Evolutionary conservation across 345 rosid species (phyloP).

Genomic region (Brassica napus): DNA sequence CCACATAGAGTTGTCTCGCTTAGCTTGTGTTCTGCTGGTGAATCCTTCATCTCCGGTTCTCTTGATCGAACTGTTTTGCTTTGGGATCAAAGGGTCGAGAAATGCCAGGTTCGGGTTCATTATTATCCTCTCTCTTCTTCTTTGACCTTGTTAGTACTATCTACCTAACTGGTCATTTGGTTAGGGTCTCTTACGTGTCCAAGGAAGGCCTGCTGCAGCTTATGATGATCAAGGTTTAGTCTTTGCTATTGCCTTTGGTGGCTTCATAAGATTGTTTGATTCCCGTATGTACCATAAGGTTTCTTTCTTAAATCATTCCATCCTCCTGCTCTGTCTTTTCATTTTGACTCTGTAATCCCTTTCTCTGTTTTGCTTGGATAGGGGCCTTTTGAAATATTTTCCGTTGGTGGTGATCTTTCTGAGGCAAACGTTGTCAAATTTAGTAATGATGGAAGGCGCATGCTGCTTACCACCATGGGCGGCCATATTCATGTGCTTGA

Average conservation of each 20-base stretch:
- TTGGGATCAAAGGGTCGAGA: slow-evolving; percentile 97
- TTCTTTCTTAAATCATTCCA: slow-evolving; percentile 17
- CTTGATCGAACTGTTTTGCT: slow-evolving; percentile 95
- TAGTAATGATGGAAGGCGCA: slow-evolving; percentile 88
- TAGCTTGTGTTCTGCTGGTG: slow-evolving; percentile 83
- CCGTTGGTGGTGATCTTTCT: slow-evolving; percentile 84
- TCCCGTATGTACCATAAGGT: slow-evolving; percentile 94
- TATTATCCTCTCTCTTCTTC: background rate
- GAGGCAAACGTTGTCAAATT: slow-evolving; percentile 88
- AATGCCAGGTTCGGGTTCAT: slow-evolving; percentile 96
- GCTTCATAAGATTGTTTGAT: slow-evolving; percentile 90
- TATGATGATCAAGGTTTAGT: slow-evolving; percentile 96
- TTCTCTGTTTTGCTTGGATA: slow-evolving; percentile 24
- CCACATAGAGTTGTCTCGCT: slow-evolving; percentile 81
- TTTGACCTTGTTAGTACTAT: no score
- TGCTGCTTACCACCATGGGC: slow-evolving; percentile 89
- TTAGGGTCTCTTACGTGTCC: slow-evolving; percentile 72
- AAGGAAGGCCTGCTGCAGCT: slow-evolving; percentile 94
- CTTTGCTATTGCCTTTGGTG: slow-evolving; percentile 93
- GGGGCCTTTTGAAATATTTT: slow-evolving; percentile 91
- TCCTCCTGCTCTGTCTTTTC: background rate
- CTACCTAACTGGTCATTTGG: no score
- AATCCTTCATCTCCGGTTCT: slow-evolving; percentile 88
- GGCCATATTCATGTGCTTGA: slow-evolving; percentile 91
- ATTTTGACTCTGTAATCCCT: background rate